Percentiles rank a stretch among this genome's conserved stretches.
Conservation (phyloP, 2,329 filamentous ascomycete genomes). For the Beauveria rudraprayagi region DNA sequence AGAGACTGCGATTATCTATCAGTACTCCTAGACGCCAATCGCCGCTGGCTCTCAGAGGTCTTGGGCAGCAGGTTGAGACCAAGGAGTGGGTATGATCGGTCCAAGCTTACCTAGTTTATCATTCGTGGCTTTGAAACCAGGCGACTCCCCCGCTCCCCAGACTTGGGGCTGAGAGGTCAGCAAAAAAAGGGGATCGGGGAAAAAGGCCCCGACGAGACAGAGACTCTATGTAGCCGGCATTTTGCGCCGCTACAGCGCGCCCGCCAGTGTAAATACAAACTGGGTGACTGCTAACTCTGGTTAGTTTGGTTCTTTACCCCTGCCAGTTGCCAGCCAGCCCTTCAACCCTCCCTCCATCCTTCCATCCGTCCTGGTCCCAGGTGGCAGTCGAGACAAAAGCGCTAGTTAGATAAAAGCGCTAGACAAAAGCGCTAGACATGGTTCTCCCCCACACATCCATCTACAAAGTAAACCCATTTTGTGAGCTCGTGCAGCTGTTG, state of each 20-base stretch:
- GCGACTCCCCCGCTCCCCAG: not conserved
- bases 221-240: not conserved
- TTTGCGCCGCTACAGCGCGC: not conserved
- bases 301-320: not conserved
- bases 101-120: not conserved
- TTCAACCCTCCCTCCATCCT: not conserved
- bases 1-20: not conserved
- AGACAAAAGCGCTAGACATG: slow-evolving; percentile 6
- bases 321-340: not conserved
- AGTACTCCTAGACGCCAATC: not conserved
- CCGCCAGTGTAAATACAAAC: not conserved
- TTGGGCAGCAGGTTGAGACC: not conserved
- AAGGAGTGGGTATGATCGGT: slow-evolving; percentile 1
- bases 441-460: slow-evolving; percentile 7
- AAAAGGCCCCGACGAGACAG: not conserved
- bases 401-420: not conserved
- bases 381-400: not conserved
- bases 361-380: not conserved
- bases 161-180: not conserved
- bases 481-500: not conserved
- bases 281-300: not conserved
- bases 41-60: not conserved
- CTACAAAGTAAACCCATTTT: not conserved
- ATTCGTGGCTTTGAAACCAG: not conserved
- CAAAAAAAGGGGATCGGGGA: not conserved